Evolutionary conservation across 2,329 filamentous ascomycete genomes (phyloP), one percentile per base, ranked within the genome.

Genomic region (Fusarium cyanostomum): DNA sequence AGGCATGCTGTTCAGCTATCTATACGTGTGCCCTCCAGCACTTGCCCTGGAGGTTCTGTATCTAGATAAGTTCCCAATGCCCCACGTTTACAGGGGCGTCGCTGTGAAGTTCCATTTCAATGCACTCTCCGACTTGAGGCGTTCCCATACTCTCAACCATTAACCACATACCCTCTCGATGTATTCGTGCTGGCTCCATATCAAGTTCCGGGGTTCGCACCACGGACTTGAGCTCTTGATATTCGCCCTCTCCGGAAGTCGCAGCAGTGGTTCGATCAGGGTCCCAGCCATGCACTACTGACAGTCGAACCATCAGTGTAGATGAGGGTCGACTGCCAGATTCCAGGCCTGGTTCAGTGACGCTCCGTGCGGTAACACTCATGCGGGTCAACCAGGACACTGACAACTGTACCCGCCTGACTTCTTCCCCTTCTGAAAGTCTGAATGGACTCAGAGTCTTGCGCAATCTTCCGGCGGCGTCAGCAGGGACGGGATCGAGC

Each of bases 71-170:
- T 38, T 82, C 78, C 83, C 83, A 85, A 1, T 64, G 56, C 1
- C 79, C 78, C 8, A 80, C 69, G 10, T 78, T 69, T 8, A 85
- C 73, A 0, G 77, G 76, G 8, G 79, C 79, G 53, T 84, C 83
- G 52, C 81, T 84, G 15, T 84, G 75, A 8, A 86, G 68, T 64
- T 83, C 86, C 3, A 85, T 79, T 37, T 80, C 77, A 8, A 91
- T 83, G 54, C 79, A 75, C 21, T 78, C 74, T 3, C 71, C 64
- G 4, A 68, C 68, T 21, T 72, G 69, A 21, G 72, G 81, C 10
- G 83, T 84, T n/a, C 88, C 90, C 70, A 94, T 84, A 64, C 90
- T 84, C 76, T 97, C 93, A 37, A 97, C 80, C 7, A 97, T 89
- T 50, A 97, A 80, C 90, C 91, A 96, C 55, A 93, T 74, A 15